Base-by-base conservation (phyloP, 179 eudicot genomes). In the Beta corolliflora region DNA sequence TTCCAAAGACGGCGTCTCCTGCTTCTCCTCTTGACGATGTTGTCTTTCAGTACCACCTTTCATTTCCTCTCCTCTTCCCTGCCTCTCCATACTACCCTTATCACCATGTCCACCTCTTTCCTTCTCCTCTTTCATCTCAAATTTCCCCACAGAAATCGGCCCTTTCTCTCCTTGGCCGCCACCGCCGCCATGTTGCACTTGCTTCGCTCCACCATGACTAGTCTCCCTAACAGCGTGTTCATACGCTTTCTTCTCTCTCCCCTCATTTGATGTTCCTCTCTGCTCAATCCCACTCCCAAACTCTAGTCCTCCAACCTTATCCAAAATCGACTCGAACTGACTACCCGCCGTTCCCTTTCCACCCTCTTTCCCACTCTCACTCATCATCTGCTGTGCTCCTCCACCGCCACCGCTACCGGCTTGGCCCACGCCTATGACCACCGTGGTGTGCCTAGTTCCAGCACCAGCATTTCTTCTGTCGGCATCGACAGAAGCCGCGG, bases 311-410 rank as follows among this genome's bases (percentile, higher is more conserved):
- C 74, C 79, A 16, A 83, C 70, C 77, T 80, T 86, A 23, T 77
- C 86, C 36, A 86, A 78, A 59, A 84, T 70, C 13, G 88, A 81
- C 83, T 90, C 90, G 31, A 82, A 84, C 31, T 77, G 83, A 16
- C 85, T 36, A 68, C 64, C 68, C 19, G 48, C 80, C 10, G 29
- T 55, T n/a, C 60, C 84, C 13, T 19, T 59, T 52, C 4, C 63
- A 73, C 52, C 67, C 29, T 25, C 29, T 25, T 25, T 25, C 29
- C 4, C 63, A 19, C 72, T 52, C n/a, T 21, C 75, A 54, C 71
- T 71, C 61, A 50, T 53, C 16, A 66, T 23, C 71, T 55, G 76
- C 65, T n/a, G 36, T 4, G 45, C 80, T 14, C 58, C 77, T 0
- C 46, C 60, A 4, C 53, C 78, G 1, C 64, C 74, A 16, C 16